Conservation (phyloP, 805 yeast species). For the Ogataea henricii region DNA sequence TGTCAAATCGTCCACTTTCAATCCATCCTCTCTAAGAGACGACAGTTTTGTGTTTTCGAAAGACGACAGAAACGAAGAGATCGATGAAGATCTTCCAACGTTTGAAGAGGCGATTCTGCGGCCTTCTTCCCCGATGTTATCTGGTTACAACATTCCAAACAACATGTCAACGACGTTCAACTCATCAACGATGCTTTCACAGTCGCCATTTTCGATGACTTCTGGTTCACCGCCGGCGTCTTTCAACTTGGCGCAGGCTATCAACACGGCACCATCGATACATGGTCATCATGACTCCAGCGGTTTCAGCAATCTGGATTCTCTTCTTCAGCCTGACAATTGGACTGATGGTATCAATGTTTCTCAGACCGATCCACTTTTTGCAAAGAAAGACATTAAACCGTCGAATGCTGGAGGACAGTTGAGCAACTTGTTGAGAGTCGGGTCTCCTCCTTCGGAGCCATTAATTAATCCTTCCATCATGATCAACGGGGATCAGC, state of each 20-base stretch:
- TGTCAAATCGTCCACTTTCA: constrained; percentile 25
- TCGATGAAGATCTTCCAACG: constrained; percentile 47
- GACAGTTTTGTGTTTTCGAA: constrained; percentile 16
- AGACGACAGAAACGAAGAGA: constrained; percentile 13
- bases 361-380: constrained; percentile 6
- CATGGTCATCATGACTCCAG: constrained; percentile 13
- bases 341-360: neutral
- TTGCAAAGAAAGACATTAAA: constrained; percentile 16
- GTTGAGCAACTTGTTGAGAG: constrained; percentile 18
- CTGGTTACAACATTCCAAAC: constrained; percentile 37
- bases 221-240: constrained; percentile 26
- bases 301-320: constrained; percentile 27
- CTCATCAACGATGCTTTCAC: constrained; percentile 34
- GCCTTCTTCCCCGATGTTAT: constrained; percentile 48
- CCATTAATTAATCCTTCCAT: constrained; percentile 2
- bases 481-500: constrained; percentile 8
- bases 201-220: constrained; percentile 40
- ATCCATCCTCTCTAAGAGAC: constrained; percentile 3
- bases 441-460: neutral
- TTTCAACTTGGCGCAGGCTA: constrained; percentile 19
- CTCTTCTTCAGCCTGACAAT: constrained; percentile 20
- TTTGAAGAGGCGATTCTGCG: constrained; percentile 64
- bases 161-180: constrained; percentile 36
- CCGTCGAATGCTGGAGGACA: constrained; percentile 17
- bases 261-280: neutral